Evolutionary conservation across 306 rosid species (phyloP).

Genomic region (Vigna mungo): DNA sequence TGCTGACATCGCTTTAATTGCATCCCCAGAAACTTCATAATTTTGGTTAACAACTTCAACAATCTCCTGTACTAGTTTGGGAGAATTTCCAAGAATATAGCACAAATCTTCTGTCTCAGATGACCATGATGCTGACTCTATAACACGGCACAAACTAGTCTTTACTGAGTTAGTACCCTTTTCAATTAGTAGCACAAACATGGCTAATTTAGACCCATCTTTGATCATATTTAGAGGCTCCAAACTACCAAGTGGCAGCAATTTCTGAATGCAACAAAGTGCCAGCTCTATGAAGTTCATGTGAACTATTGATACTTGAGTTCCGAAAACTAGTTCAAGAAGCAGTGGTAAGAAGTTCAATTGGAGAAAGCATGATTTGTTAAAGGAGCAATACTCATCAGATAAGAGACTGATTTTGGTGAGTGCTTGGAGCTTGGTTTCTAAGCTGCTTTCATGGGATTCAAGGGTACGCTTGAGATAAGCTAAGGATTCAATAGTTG

Average conservation of each 20-base stretch:
- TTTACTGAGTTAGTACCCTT: conserved; percentile 56
- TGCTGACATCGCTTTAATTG: conserved; percentile 61
- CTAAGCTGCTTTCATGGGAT: conserved; percentile 51
- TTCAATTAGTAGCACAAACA: conserved; percentile 53
- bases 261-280: conserved; percentile 54
- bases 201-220: conserved; percentile 54
- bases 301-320: conserved; percentile 40
- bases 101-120: conserved; percentile 54
- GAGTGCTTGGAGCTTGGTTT: conserved; percentile 62
- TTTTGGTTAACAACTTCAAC: conserved; percentile 42
- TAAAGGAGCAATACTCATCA: conserved; percentile 51
- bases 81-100: conserved; percentile 52
- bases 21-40: conserved; percentile 63
- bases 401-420: conserved; percentile 50
- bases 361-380: conserved; percentile 61
- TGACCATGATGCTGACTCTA: conserved; percentile 57
- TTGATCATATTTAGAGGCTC: conserved; percentile 60
- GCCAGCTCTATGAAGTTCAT: conserved; percentile 60
- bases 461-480: conserved; percentile 58
- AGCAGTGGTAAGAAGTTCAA: conserved; percentile 75
- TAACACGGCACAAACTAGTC: conserved; percentile 58
- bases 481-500: conserved; percentile 55
- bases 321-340: conserved; percentile 62
- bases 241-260: conserved; percentile 52
- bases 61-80: conserved; percentile 53